Percentiles rank a stretch among this genome's conserved stretches.
Conservation (phyloP, 1,139 yeast genomes). For the Candida frijolesensis region DNA sequence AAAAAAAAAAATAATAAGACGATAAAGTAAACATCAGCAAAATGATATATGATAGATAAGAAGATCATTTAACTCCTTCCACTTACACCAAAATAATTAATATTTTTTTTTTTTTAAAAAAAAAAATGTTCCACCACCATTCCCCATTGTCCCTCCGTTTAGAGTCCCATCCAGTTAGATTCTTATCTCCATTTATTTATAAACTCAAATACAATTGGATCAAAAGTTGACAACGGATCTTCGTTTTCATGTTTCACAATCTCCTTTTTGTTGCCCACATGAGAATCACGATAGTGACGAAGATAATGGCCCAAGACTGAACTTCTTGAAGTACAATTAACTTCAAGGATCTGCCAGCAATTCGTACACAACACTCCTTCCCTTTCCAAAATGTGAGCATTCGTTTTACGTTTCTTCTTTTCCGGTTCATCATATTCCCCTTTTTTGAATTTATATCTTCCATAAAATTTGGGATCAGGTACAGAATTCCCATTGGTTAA, state of each 20-base stretch:
- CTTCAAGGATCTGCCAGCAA: constrained; percentile 22
- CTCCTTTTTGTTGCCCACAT: constrained; percentile 18
- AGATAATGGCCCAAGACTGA: constrained; percentile 19
- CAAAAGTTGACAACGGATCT: constrained; percentile 6
- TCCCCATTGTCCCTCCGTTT: neutral
- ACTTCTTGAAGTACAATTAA: constrained; percentile 20
- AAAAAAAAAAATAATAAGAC: no score
- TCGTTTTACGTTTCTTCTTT: constrained; percentile 20
- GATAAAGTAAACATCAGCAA: no score
- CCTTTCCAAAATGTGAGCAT: constrained; percentile 21
- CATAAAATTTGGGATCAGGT: constrained; percentile 21
- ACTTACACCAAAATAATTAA: neutral
- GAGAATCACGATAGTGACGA: constrained; percentile 19
- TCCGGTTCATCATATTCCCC: constrained; percentile 19
- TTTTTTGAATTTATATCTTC: constrained; percentile 15
- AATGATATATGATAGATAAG: no score
- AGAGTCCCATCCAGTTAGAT: neutral
- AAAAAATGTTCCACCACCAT: neutral
- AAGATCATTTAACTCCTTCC: no score
- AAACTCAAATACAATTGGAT: constrained; percentile 13
- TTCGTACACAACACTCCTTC: constrained; percentile 21
- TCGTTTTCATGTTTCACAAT: neutral
- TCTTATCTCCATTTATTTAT: constrained; percentile 13
- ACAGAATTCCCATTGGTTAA: constrained; percentile 32
- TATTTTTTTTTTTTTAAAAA: neutral